A percentile compares a stretch with the other conserved stretches of the same genome.
phyloP scores from a whole-genome alignment of 768 basidiomycete genomes.

The Termitomyces sp. region DNA sequence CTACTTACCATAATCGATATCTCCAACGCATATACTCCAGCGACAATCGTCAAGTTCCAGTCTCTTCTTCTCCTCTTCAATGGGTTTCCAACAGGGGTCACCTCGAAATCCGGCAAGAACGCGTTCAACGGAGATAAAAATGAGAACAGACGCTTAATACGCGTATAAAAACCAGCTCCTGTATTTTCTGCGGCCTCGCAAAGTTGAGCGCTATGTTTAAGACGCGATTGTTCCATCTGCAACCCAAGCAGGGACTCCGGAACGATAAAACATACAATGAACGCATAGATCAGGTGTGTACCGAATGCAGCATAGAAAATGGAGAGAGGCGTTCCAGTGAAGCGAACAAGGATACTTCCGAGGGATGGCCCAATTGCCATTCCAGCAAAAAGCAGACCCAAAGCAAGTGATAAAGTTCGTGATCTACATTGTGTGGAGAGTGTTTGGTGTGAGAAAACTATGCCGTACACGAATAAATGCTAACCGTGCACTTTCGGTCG shows the following conservation, averaged over 20 bases:
- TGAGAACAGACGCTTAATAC: conserved; percentile 41
- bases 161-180: conserved; percentile 24
- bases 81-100: conserved; percentile 22
- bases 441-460: not conserved
- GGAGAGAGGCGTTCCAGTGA: conserved; percentile 47
- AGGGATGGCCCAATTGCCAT: conserved; percentile 72
- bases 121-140: conserved; percentile 72
- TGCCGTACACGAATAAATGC: not conserved
- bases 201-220: conserved; percentile 28
- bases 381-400: conserved; percentile 71
- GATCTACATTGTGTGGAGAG: conserved; percentile 36
- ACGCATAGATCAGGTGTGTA: conserved; percentile 43
- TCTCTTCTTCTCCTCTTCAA: conserved; percentile 40
- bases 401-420: conserved; percentile 53
- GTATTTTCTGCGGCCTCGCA: conserved; percentile 12
- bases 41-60: conserved; percentile 61
- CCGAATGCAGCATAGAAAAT: conserved; percentile 66
- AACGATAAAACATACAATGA: conserved; percentile 51
- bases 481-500: conserved; percentile 49
- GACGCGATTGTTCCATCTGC: conserved; percentile 36
- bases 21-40: conserved; percentile 43
- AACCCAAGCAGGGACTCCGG: conserved; percentile 71
- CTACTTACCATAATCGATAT: conserved; percentile 40
- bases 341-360: conserved; percentile 57
- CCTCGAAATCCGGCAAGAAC: conserved; percentile 40